phyloP scores from a whole-genome alignment of 2,329 filamentous ascomycete genomes.

The Ascocoryne sarcoides region DNA sequence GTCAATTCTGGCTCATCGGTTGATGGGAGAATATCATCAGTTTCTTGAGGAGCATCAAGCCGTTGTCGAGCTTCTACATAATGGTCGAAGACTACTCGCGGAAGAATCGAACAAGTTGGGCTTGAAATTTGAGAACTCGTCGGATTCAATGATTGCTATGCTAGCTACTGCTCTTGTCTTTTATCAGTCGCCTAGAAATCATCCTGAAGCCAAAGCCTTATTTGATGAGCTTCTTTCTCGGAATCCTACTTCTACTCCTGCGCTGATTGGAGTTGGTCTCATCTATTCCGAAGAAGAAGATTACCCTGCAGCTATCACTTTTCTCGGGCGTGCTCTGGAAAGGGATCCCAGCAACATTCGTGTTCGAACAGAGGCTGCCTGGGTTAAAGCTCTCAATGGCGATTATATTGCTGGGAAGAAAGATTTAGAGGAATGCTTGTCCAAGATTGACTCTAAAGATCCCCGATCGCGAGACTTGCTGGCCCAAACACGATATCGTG shows the following conservation, averaged over 20 bases:
- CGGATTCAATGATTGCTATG: constrained; percentile 65
- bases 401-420: constrained; percentile 59
- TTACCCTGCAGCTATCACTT: constrained; percentile 71
- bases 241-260: constrained; percentile 67
- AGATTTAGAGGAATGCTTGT: constrained; percentile 63
- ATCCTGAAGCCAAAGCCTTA: constrained; percentile 76
- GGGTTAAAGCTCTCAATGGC: constrained; percentile 80
- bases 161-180: constrained; percentile 85
- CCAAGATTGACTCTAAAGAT: constrained; percentile 53
- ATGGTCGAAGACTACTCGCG: constrained; percentile 54
- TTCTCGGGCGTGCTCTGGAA: constrained; percentile 65
- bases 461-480: constrained; percentile 60
- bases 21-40: constrained; percentile 77
- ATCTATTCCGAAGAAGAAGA: constrained; percentile 93
- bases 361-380: constrained; percentile 79
- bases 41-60: constrained; percentile 78
- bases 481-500: constrained; percentile 76
- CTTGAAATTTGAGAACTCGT: constrained; percentile 57
- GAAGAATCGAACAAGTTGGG: constrained; percentile 59
- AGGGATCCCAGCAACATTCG: constrained; percentile 67
- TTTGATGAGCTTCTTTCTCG: constrained; percentile 75
- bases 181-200: constrained; percentile 82
- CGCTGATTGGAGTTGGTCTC: constrained; percentile 80
- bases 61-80: constrained; percentile 70
- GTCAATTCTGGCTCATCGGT: constrained; percentile 73